These are phyloP conservation scores for Aspergillus sparsus DNA, from an alignment of 495 filamentous ascomycete genomes.

Conservation along the genomic window DNA sequence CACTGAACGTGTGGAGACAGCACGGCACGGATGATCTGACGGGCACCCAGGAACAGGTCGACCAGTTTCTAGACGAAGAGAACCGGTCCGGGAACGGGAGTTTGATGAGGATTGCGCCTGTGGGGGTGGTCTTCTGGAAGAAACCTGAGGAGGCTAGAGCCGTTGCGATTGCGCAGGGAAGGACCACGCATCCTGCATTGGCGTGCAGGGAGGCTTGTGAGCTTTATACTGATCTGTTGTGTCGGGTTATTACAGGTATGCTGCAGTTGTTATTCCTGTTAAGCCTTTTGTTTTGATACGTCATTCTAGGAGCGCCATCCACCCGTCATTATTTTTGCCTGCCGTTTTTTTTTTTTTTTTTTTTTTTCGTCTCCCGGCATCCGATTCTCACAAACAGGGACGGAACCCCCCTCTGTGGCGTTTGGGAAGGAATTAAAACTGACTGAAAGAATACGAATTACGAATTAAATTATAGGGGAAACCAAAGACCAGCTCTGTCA, in stretches of 20 bases:
- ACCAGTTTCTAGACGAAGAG: conserved; percentile 18
- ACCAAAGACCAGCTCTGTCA: conserved; percentile 25
- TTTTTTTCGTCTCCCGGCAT: no score
- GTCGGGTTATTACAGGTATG: conserved; percentile 28
- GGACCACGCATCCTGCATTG: conserved; percentile 43
- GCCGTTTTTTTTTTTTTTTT: no score
- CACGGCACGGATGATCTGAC: conserved; percentile 9
- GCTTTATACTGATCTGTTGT: conserved; percentile 39
- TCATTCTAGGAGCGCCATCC: no score
- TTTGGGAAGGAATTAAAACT: no score
- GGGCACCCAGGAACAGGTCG: conserved; percentile 16
- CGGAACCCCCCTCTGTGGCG: no score
- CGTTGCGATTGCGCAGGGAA: conserved; percentile 31
- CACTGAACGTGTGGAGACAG: conserved; percentile 39
- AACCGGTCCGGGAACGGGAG: conserved; percentile 45
- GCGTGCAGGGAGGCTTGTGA: conserved; percentile 45
- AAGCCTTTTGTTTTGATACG: no score
- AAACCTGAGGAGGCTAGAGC: conserved; percentile 25
- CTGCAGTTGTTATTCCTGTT: not conserved
- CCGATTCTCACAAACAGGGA: no score
- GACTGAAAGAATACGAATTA: no score
- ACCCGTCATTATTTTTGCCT: no score
- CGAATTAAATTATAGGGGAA: conserved; percentile 16
- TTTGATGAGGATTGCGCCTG: conserved; percentile 47
- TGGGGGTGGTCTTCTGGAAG: conserved; percentile 36